Conservation (phyloP, 2,329 filamentous ascomycete species). For the Trichoderma sp. region DNA sequence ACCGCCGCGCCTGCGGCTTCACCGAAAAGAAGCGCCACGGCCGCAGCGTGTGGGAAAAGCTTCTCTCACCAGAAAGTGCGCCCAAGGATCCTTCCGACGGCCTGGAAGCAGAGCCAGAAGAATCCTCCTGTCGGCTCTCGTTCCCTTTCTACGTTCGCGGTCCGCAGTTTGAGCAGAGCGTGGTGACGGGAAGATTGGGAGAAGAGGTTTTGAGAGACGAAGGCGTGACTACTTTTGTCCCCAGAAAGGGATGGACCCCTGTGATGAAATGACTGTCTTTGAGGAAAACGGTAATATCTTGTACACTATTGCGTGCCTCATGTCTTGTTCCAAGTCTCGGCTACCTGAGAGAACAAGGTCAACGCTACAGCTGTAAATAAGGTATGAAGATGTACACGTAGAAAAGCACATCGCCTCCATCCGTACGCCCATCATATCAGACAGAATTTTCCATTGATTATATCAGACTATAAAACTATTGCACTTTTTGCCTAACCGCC, state of each 20-base stretch:
- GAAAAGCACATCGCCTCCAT: not conserved
- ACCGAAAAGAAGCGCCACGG: slow-evolving; percentile 35
- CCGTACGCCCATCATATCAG: not conserved
- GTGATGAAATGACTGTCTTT: slow-evolving; percentile 41
- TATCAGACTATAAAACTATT: not conserved
- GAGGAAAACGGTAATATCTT: not conserved
- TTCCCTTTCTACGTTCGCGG: slow-evolving; percentile 66
- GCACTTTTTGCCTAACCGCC: not conserved
- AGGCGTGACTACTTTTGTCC: slow-evolving; percentile 56
- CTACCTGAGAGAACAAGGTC: not conserved
- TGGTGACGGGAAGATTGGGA: slow-evolving; percentile 64
- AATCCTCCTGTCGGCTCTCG: slow-evolving; percentile 34
- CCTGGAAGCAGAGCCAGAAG: not conserved
- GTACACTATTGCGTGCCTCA: not conserved
- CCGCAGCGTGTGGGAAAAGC: slow-evolving; percentile 25
- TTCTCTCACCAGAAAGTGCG: not conserved
- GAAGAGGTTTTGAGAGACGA: slow-evolving; percentile 63
- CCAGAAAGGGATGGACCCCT: slow-evolving; percentile 61
- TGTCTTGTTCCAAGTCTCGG: too few relatives aligned
- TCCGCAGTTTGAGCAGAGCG: slow-evolving; percentile 62
- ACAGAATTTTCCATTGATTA: not conserved
- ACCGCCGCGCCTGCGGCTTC: slow-evolving; percentile 62
- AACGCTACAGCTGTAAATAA: not conserved
- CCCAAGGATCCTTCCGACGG: not conserved
- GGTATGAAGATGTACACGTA: not conserved